A percentile compares a stretch with the other conserved stretches of the same genome.
These are phyloP conservation scores for Schizosaccharomyces osmophilus DNA, from an alignment of 805 yeast species.

Conservation along the genomic window DNA sequence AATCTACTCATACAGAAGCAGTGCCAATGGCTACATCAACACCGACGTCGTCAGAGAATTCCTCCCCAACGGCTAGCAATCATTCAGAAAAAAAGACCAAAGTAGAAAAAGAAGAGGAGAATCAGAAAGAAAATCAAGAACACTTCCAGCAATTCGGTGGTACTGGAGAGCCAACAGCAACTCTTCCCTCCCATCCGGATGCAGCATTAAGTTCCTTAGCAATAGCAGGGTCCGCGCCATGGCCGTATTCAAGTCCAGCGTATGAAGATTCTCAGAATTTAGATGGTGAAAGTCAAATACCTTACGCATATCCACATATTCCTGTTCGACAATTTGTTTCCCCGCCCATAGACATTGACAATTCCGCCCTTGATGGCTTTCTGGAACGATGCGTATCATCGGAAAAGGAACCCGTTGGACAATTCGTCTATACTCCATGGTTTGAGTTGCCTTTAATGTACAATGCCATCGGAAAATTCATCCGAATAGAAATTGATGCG, in stretches of 20 bases:
- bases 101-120: not conserved
- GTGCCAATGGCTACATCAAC: not conserved
- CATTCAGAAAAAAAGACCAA: not conserved
- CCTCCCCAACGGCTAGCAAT: not conserved
- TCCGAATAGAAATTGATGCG: not conserved
- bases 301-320: not conserved
- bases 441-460: not conserved
- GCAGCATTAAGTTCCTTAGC: too few relatives aligned
- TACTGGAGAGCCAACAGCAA: too few relatives aligned
- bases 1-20: not conserved
- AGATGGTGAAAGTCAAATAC: not conserved
- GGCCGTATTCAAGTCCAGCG: too few relatives aligned
- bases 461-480: not conserved
- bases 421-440: not conserved
- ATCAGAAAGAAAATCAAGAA: too few relatives aligned
- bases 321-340: not conserved
- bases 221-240: too few relatives aligned
- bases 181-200: too few relatives aligned
- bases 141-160: too few relatives aligned
- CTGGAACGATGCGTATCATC: not conserved
- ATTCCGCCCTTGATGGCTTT: not conserved
- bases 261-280: too few relatives aligned
- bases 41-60: not conserved
- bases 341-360: not conserved
- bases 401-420: not conserved